Base-by-base conservation (phyloP, 2,329 filamentous ascomycete species). In the Diaporthe destruens region DNA sequence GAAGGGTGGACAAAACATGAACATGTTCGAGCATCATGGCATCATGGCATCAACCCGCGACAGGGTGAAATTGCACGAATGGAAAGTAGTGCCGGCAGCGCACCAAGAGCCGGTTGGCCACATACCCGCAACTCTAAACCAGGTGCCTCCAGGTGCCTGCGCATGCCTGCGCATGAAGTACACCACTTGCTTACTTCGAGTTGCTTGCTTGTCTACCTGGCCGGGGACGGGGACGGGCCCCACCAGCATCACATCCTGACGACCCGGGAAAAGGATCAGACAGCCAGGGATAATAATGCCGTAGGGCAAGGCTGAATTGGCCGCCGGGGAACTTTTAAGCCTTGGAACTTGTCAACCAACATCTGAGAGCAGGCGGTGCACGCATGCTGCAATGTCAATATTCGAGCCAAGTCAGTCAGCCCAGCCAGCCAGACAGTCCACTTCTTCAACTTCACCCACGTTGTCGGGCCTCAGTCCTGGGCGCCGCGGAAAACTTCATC, bases 31-130 rank as follows among this genome's bases (percentile, higher is more conserved):
- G 29, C 42, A 32, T 51, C 44, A 65, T 36, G 32, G n/a, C n/a
- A n/a, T n/a, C n/a, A n/a, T n/a, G n/a, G n/a, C 59, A 65, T 65
- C 44, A 65, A 65, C 61, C 36, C 61, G 61, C 61, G 61, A 65
- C 61, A 51, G 12, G 32, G 29, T 51, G 61, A 65, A 65, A 65
- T 65, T 65, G 61, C 61, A 65, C 61, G 61, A 65, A 65, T 65
- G 61, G 61, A 51, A 65, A 51, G 44, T 51, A 36, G 20, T 51
- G 44, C 29, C 51, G 61, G 29, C 44, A 65, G 29, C 9, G 61
- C 51, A 49, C 61, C 61, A 65, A 65, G 61, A 18, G 29, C 61
- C 61, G 61, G 61, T 65, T 65, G 51, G 36, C 61, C 44, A 65
- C 61, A 51, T 65, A 51, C 61, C 61, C 61, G 61, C 61, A 65